Percentiles rank a stretch among this genome's conserved stretches.
Conservation (phyloP, 345 rosid genomes). For the Camelina neglecta region DNA sequence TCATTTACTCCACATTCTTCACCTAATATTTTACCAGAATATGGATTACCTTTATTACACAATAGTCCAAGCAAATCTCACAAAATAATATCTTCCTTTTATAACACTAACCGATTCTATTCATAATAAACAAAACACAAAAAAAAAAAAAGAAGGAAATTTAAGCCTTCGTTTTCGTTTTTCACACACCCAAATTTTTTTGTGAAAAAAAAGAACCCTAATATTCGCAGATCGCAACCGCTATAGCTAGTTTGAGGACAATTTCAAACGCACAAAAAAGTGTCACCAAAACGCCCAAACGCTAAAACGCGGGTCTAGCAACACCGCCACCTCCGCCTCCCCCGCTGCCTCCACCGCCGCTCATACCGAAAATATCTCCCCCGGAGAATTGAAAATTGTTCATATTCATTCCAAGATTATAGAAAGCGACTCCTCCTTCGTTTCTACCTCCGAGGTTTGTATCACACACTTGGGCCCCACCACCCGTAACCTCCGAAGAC, state of each 20-base stretch:
- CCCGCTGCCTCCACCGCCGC: slow-evolving; percentile 42
- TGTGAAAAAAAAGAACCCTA: slow-evolving; percentile 22
- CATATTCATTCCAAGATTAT: slow-evolving; percentile 60
- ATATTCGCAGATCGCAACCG: slow-evolving; percentile 29
- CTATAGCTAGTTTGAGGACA: slow-evolving; percentile 28
- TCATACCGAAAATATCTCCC: slow-evolving; percentile 56
- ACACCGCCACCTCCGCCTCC: slow-evolving; percentile 30
- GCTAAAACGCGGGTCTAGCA: slow-evolving; percentile 60
- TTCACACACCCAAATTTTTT: slow-evolving; percentile 24
- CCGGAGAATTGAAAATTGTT: slow-evolving; percentile 58
- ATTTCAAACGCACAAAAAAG: slow-evolving; percentile 41
- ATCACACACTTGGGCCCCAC: slow-evolving; percentile 36
- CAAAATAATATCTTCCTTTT: slow-evolving; percentile 13
- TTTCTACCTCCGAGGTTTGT: slow-evolving; percentile 37
- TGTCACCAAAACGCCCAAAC: slow-evolving; percentile 26
- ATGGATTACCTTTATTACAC: not conserved
- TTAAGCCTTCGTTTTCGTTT: not conserved
- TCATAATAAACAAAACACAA: slow-evolving; percentile 23
- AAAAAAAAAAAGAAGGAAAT: not conserved
- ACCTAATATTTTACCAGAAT: not conserved
- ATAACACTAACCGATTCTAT: slow-evolving; percentile 14
- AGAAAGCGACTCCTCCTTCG: slow-evolving; percentile 53
- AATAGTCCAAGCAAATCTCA: slow-evolving; percentile 10
- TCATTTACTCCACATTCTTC: slow-evolving; percentile 2
- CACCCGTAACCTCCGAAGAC: slow-evolving; percentile 45